These are phyloP conservation scores for Endothia cerciana DNA, from an alignment of 2,329 filamentous ascomycete genomes.

Conservation along the genomic window DNA sequence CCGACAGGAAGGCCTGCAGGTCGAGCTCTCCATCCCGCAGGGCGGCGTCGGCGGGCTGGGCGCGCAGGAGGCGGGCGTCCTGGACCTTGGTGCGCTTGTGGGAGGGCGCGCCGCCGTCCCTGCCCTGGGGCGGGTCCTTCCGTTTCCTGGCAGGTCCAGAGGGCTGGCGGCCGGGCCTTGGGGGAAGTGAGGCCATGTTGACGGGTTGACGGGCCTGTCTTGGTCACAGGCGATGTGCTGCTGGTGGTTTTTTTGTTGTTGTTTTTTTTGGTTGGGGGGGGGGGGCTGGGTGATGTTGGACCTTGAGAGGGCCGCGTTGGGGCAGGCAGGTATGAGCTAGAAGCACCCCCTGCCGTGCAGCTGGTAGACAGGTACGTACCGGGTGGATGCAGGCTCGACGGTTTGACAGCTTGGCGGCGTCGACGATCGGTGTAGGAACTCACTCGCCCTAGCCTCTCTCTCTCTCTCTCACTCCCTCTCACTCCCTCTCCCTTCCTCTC, in stretches of 20 bases:
- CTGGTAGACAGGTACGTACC: not conserved
- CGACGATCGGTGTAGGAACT: constrained; percentile 3
- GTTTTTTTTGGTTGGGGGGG: not conserved
- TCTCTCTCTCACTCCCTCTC: too few species aligned
- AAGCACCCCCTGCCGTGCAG: not conserved
- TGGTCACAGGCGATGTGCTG: not conserved
- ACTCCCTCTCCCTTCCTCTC: too few species aligned
- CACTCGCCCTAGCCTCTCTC: too few species aligned
- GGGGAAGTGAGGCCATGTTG: constrained; percentile 32
- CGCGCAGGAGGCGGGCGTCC: constrained; percentile 53
- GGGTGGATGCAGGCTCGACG: too few species aligned
- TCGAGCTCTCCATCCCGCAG: constrained; percentile 79
- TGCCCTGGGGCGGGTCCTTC: constrained; percentile 35
- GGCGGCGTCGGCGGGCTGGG: constrained; percentile 54
- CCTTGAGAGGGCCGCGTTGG: not conserved
- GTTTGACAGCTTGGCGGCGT: constrained; percentile 7
- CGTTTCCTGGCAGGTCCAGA: constrained; percentile 31
- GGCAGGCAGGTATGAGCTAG: not conserved
- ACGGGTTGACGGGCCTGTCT: not conserved
- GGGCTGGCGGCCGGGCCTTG: constrained; percentile 22
- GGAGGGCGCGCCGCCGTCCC: constrained; percentile 34
- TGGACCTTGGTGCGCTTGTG: constrained; percentile 52
- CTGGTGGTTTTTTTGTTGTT: too few species aligned
- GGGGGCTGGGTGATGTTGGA: not conserved
- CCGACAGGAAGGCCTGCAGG: constrained; percentile 79